Conservation (phyloP, 768 basidiomycete species). For the Boletellus ananiceps region DNA sequence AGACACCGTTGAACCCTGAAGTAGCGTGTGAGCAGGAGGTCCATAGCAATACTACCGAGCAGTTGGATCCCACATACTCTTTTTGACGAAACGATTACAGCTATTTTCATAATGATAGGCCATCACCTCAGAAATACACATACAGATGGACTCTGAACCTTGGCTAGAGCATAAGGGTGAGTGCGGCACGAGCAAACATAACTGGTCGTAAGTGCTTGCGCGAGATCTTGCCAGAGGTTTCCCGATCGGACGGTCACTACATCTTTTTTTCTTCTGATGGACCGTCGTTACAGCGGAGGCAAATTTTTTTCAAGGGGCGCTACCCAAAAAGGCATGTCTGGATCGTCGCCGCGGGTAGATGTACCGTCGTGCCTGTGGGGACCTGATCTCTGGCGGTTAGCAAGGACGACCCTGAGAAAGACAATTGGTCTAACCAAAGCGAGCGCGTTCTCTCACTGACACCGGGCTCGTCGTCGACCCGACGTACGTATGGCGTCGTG, state of each 20-base stretch:
- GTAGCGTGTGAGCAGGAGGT: slow-evolving; percentile 5
- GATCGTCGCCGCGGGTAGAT: slow-evolving; percentile 28
- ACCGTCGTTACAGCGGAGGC: slow-evolving; percentile 6
- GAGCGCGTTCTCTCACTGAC: slow-evolving; percentile 21
- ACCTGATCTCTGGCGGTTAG: slow-evolving; percentile 26
- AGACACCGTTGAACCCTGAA: slow-evolving; percentile 17
- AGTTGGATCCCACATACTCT: slow-evolving; percentile 26
- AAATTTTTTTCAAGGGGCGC: slow-evolving; percentile 9
- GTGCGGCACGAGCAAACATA: slow-evolving; percentile 28
- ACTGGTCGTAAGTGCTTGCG: slow-evolving; percentile 25
- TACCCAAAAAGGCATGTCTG: slow-evolving; percentile 27
- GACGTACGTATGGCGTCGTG: slow-evolving; percentile 19
- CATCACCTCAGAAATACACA: no score
- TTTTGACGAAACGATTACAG: no score
- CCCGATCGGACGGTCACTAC: slow-evolving; percentile 23
- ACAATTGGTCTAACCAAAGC: slow-evolving; percentile 31
- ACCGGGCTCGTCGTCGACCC: slow-evolving; percentile 14
- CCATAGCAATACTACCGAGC: slow-evolving; percentile 3
- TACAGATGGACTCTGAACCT: no score
- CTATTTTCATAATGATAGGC: no score
- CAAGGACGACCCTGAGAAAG: slow-evolving; percentile 24
- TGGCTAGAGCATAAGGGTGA: no score
- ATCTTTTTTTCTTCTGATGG: no score
- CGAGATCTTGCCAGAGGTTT: slow-evolving; percentile 28
- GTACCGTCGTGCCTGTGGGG: slow-evolving; percentile 29